phyloP scores from a whole-genome alignment of 495 filamentous ascomycete species.

The Aspergillus conjunctus region DNA sequence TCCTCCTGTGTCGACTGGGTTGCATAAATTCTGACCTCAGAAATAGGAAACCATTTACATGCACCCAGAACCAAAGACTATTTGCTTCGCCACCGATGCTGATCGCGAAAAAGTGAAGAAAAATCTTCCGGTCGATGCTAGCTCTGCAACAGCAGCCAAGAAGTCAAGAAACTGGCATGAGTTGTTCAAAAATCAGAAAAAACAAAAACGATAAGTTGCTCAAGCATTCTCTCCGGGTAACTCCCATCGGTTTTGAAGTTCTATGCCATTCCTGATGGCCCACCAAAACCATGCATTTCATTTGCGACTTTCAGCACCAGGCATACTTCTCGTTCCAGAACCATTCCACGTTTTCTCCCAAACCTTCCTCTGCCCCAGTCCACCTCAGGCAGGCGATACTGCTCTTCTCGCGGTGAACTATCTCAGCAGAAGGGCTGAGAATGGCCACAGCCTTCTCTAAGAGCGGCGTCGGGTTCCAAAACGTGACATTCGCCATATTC shows the following conservation, averaged over 20 bases:
- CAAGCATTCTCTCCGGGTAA: background rate
- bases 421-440: slow-evolving; percentile 47
- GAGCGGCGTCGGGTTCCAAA: slow-evolving; percentile 66
- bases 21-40: slow-evolving; percentile 4
- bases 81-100: slow-evolving; percentile 40
- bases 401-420: slow-evolving; percentile 62
- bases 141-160: slow-evolving; percentile 46
- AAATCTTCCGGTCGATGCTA: slow-evolving; percentile 32
- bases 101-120: slow-evolving; percentile 40
- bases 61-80: slow-evolving; percentile 42
- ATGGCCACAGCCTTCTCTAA: slow-evolving; percentile 60
- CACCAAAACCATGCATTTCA: background rate
- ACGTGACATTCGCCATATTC: slow-evolving; percentile 59
- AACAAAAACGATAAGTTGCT: slow-evolving; percentile 28
- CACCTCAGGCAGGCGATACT: slow-evolving; percentile 67
- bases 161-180: slow-evolving; percentile 86
- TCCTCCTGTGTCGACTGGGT: background rate
- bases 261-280: background rate
- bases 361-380: slow-evolving; percentile 54
- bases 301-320: slow-evolving; percentile 68
- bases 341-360: slow-evolving; percentile 72
- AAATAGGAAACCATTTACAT: slow-evolving; percentile 40
- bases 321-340: slow-evolving; percentile 88
- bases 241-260: background rate
- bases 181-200: slow-evolving; percentile 62